Conservation (phyloP, 2,329 filamentous ascomycete genomes). For the Bisporella sp. region DNA sequence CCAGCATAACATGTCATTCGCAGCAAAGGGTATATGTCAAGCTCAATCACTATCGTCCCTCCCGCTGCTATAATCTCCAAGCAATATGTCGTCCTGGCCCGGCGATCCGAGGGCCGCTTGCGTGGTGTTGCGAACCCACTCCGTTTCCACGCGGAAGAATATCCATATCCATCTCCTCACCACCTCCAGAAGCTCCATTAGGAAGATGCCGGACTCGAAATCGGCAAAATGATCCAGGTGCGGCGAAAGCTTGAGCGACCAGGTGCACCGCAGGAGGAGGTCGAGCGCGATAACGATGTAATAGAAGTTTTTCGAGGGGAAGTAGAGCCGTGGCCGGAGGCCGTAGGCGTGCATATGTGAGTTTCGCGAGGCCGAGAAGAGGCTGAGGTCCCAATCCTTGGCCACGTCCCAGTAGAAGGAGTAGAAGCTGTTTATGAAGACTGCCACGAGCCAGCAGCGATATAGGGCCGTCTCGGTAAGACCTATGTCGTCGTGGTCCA, state of each 20-base stretch:
- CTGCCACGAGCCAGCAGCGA: conserved; percentile 62
- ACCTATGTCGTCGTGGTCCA: conserved; percentile 28
- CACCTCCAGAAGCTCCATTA: conserved; percentile 82
- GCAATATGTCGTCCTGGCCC: conserved; percentile 62
- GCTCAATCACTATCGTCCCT: not conserved
- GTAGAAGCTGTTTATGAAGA: conserved; percentile 79
- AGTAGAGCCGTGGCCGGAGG: conserved; percentile 66
- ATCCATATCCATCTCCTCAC: conserved; percentile 92
- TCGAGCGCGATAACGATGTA: conserved; percentile 76
- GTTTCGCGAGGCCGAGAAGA: conserved; percentile 53
- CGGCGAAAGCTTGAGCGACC: conserved; percentile 80
- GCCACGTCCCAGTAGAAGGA: conserved; percentile 98
- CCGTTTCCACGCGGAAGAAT: conserved; percentile 90
- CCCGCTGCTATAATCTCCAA: conserved; percentile 56
- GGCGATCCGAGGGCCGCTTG: conserved; percentile 37
- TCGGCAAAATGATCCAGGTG: conserved; percentile 80
- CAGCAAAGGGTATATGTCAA: conserved; percentile 31
- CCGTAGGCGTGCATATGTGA: conserved; percentile 35
- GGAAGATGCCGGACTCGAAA: conserved; percentile 80
- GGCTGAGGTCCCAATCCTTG: conserved; percentile 91
- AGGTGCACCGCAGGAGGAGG: conserved; percentile 77
- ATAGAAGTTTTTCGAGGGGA: conserved; percentile 68
- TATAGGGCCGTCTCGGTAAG: conserved; percentile 38
- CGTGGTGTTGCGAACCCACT: conserved; percentile 65
- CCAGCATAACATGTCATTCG: too few species aligned